These are phyloP conservation scores for Aspergillus indologenus DNA, from an alignment of 495 filamentous ascomycete genomes.

Conservation along the genomic window DNA sequence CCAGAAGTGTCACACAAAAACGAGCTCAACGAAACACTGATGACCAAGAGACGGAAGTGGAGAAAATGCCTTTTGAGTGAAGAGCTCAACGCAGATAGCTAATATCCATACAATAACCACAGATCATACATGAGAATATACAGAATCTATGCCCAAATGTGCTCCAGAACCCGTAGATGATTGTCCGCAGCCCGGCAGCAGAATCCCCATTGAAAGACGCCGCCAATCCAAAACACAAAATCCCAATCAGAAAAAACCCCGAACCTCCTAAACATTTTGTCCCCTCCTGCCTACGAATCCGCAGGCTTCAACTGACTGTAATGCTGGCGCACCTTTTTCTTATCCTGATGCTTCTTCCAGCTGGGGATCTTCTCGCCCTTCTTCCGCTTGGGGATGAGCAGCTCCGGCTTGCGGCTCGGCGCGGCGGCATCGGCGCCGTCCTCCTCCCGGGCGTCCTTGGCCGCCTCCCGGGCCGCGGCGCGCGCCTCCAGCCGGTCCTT, in stretches of 20 bases:
- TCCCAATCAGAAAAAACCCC: constrained; percentile 13
- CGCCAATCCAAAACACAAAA: not conserved
- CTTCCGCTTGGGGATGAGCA: constrained; percentile 33
- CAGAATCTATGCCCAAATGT: not conserved
- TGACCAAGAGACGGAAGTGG: not conserved
- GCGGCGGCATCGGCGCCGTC: constrained; percentile 21
- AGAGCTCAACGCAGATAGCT: constrained; percentile 17
- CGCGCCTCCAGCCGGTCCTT: constrained; percentile 44
- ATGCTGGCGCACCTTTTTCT: constrained; percentile 42
- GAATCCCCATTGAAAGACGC: not conserved
- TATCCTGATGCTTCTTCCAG: constrained; percentile 46
- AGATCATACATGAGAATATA: constrained; percentile 17
- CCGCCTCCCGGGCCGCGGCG: constrained; percentile 17
- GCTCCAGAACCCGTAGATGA: not conserved
- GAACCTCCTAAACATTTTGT: too few relatives aligned
- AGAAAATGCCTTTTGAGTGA: constrained; percentile 17
- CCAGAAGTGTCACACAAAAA: not conserved
- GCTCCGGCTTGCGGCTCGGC: constrained; percentile 29
- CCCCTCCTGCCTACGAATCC: constrained; percentile 23
- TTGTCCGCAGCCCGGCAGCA: not conserved
- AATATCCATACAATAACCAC: constrained; percentile 16
- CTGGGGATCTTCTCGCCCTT: constrained; percentile 43
- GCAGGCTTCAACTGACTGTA: constrained; percentile 31
- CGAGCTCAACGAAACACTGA: not conserved
- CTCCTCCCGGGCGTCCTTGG: constrained; percentile 29